These are phyloP conservation scores for Aspergillus candidus DNA, from an alignment of 2,329 filamentous ascomycete species.

Conservation along the genomic window DNA sequence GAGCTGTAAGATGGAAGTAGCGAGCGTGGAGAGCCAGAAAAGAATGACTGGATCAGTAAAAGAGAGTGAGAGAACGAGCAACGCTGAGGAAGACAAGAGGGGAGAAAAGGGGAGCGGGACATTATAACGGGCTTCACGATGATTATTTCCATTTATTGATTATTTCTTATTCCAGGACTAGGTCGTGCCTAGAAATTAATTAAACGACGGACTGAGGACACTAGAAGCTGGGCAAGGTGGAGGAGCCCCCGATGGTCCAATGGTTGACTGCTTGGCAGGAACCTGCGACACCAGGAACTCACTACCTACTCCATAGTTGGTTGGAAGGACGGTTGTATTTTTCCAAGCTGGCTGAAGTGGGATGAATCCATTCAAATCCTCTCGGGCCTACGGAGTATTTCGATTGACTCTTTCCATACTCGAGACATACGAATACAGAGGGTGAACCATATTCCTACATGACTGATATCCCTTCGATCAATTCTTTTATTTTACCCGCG, in stretches of 20 bases:
- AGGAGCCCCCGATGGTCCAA: not conserved
- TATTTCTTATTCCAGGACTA: not conserved
- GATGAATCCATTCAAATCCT: no score
- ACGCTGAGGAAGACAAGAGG: constrained; percentile 5
- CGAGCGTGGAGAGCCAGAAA: constrained; percentile 7
- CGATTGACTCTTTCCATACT: no score
- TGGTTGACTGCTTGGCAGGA: not conserved
- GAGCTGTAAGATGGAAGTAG: constrained; percentile 7
- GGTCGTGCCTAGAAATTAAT: constrained; percentile 1
- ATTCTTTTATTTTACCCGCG: not conserved
- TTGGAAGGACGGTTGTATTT: no score
- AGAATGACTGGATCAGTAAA: no score
- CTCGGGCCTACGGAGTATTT: no score
- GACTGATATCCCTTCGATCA: no score
- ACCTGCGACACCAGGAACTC: no score
- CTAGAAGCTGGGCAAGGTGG: constrained; percentile 13
- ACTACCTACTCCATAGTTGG: no score
- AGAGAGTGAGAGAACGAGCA: no score
- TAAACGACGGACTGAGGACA: constrained; percentile 5
- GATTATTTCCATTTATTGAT: not conserved
- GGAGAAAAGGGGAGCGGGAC: constrained; percentile 10
- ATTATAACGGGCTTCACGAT: not conserved
- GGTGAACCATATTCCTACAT: no score
- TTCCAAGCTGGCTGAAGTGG: no score
- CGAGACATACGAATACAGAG: no score